phyloP scores from a whole-genome alignment of 164 flowering plant species.

The Macadamia tetraphylla region DNA sequence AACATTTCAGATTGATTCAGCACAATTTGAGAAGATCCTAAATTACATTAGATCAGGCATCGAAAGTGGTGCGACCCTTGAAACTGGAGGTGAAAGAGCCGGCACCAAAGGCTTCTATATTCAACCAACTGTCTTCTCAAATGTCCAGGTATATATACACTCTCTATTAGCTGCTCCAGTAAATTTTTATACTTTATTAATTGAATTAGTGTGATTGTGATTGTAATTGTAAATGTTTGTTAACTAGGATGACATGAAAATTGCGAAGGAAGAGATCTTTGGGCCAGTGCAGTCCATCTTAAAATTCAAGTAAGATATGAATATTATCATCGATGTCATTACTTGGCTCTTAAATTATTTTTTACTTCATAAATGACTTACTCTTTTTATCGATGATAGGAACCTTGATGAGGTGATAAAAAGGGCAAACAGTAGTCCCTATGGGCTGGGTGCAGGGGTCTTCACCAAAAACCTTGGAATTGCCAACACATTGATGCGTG shows the following conservation, averaged over 20 bases:
- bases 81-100: slow-evolving; percentile 67
- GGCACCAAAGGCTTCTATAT: slow-evolving; percentile 76
- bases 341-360: not conserved
- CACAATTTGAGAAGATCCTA: slow-evolving; percentile 75
- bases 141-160: slow-evolving; percentile 53
- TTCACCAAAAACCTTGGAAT: slow-evolving; percentile 67
- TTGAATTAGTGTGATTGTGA: not conserved
- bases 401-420: slow-evolving; percentile 62
- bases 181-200: not conserved
- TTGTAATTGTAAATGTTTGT: slow-evolving; percentile 3
- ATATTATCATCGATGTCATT: not conserved
- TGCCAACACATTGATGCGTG: slow-evolving; percentile 68
- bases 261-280: slow-evolving; percentile 86
- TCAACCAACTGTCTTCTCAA: slow-evolving; percentile 93
- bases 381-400: slow-evolving; percentile 28
- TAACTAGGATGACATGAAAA: slow-evolving; percentile 70
- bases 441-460: slow-evolving; percentile 91
- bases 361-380: not conserved
- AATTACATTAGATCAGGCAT: slow-evolving; percentile 61
- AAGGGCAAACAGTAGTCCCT: slow-evolving; percentile 62
- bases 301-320: not conserved
- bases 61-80: slow-evolving; percentile 74
- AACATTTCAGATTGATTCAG: slow-evolving; percentile 60
- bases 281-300: slow-evolving; percentile 65
- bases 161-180: not conserved